phyloP scores from a whole-genome alignment of 345 rosid genomes.

The Populus deltoides region DNA sequence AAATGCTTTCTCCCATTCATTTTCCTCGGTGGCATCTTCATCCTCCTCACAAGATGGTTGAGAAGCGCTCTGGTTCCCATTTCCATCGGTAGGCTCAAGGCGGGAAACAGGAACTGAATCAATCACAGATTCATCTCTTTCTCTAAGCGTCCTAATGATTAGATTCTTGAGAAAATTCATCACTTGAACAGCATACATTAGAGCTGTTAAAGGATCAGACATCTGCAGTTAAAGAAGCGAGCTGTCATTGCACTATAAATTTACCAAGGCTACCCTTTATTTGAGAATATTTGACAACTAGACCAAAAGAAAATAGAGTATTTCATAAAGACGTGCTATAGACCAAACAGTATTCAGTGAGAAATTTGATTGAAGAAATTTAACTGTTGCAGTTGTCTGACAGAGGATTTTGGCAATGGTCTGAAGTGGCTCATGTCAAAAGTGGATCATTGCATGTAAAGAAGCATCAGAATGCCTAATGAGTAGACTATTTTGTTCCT shows the following conservation, averaged over 20 bases:
- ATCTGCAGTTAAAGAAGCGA: slow-evolving; percentile 47
- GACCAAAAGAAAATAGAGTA: background rate
- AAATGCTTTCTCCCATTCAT: slow-evolving; percentile 30
- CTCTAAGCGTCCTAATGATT: slow-evolving; percentile 56
- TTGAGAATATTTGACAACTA: background rate
- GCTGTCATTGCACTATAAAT: slow-evolving; percentile 1
- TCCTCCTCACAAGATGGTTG: slow-evolving; percentile 33
- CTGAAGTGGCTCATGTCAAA: background rate
- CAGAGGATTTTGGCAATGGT: background rate
- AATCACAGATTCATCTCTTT: slow-evolving; percentile 49
- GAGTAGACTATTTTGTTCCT: background rate
- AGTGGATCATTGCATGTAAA: background rate
- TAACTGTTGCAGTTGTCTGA: background rate
- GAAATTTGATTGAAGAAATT: background rate
- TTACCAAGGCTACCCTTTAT: background rate
- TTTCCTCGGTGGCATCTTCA: slow-evolving; percentile 19
- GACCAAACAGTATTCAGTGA: background rate
- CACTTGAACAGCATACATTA: slow-evolving; percentile 94
- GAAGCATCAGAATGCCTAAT: background rate
- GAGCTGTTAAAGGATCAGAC: slow-evolving; percentile 95
- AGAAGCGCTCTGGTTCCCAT: slow-evolving; percentile 54
- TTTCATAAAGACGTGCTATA: background rate
- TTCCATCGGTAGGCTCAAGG: slow-evolving; percentile 62
- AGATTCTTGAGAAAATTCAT: slow-evolving; percentile 94
- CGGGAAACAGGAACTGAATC: slow-evolving; percentile 40